Evolutionary conservation across 148 eudicot genomes (phyloP).

Genomic region (Rhododendron ferrugineum): DNA sequence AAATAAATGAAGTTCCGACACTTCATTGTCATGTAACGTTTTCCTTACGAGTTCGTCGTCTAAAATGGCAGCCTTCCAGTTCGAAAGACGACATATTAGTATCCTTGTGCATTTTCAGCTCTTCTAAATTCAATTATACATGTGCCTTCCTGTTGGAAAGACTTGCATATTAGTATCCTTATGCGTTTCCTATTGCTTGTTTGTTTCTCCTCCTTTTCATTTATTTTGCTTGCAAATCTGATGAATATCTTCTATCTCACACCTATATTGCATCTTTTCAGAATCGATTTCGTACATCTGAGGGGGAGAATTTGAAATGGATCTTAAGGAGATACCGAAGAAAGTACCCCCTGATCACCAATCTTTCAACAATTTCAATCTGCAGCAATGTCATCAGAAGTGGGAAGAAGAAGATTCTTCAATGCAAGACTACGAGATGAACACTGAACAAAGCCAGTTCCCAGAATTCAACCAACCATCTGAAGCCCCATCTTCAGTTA

Average conservation of each 20-base stretch:
- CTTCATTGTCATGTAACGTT: not conserved
- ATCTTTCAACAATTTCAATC: conserved; percentile 26
- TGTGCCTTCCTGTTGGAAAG: not conserved
- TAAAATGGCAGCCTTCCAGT: not conserved
- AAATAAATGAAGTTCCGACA: not conserved
- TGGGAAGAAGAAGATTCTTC: conserved; percentile 63
- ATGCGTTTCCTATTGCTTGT: not conserved
- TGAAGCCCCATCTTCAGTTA: conserved; percentile 22
- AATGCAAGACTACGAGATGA: conserved; percentile 36
- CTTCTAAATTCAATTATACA: not conserved
- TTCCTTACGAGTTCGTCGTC: not conserved
- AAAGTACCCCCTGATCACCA: conserved; percentile 34
- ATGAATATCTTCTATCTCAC: not conserved
- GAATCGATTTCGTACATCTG: not conserved
- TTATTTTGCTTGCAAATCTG: conserved; percentile 11
- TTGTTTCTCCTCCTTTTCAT: conserved; percentile 11
- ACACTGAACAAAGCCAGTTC: conserved; percentile 34
- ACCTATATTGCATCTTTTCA: not conserved
- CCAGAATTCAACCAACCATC: conserved; percentile 40
- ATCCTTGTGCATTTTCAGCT: not conserved
- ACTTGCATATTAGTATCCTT: not conserved
- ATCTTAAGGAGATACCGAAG: conserved; percentile 35
- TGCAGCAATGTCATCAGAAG: conserved; percentile 40
- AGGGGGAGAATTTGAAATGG: conserved; percentile 31
- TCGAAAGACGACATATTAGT: not conserved